phyloP scores from a whole-genome alignment of 1,284 basidiomycete genomes.

The Entoloma clypeatum region DNA sequence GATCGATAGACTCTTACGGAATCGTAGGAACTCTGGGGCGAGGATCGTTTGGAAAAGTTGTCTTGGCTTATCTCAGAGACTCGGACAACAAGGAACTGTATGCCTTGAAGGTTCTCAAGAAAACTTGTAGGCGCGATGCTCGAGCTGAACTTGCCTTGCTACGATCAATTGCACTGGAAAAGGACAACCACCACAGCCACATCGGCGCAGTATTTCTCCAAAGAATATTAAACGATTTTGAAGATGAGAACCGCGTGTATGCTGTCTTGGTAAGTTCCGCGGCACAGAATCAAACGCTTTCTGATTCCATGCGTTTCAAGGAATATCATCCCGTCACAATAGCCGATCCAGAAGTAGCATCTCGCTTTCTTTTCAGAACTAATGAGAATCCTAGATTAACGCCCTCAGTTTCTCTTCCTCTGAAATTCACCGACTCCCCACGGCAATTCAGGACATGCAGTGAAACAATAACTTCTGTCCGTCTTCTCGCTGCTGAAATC shows the following conservation, averaged over 20 bases:
- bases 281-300: background rate
- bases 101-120: conserved; percentile 24
- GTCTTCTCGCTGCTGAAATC: conserved; percentile 62
- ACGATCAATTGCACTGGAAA: too few relatives aligned
- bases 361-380: conserved; percentile 33
- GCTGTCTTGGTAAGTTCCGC: conserved; percentile 14
- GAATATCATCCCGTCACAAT: conserved; percentile 30
- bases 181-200: too few relatives aligned
- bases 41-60: conserved; percentile 25
- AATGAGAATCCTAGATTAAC: conserved; percentile 4
- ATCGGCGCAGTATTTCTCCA: conserved; percentile 16
- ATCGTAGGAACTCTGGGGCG: conserved; percentile 22
- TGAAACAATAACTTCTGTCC: conserved; percentile 39
- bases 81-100: conserved; percentile 14
- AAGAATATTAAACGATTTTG: conserved; percentile 12
- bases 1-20: conserved; percentile 15
- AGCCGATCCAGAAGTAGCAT: conserved; percentile 32
- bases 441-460: conserved; percentile 37
- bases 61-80: conserved; percentile 20
- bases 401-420: conserved; percentile 18
- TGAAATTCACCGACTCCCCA: conserved; percentile 27
- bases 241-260: conserved; percentile 11
- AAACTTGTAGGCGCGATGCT: conserved; percentile 10
- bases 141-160: conserved; percentile 21
- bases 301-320: conserved; percentile 11